Evolutionary conservation across 108 stramenopile species (phyloP), one percentile per base, ranked within the genome.

Genomic region (Chaetoceros muelleri): DNA sequence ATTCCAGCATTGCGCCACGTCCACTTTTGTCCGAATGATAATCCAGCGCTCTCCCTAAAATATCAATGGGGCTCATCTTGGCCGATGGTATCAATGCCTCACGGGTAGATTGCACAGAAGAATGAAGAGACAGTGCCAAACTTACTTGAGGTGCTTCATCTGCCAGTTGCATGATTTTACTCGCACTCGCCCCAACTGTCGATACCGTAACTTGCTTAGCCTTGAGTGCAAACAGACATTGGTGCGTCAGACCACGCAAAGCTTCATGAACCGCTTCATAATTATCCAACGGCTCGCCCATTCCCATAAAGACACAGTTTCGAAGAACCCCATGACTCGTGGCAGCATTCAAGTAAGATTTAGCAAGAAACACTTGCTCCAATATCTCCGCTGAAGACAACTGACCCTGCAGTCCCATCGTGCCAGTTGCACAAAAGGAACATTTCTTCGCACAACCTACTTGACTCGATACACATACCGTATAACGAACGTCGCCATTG

Each of bases 261-360:
- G 73, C 46, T 45, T 69, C 66, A 8, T 67, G 53, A 7, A 79
- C 71, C 10, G 60, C 60, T 45, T 58, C 61, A 60, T 71, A 74
- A 57, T 73, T 76, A 24, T 81, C 73, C 24, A 74, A 30, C 10
- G 78, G 73, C 48, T 76, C 73, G 7, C 78, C 76, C 75, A 75
- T 72, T 7, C 78, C 81, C 78, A 83, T 79, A 53, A 79, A 79
- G 3, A 83, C 81, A 24, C 79, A 72, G 53, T 81, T 81, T 10
- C 53, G 21, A 2, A 63, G n/a, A 29, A 45, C 23, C 21, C 18
- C 13, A 8, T 1, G 2, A 27, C n/a, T 7, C 5, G 46, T 7
- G 1, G 28, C 57, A 0, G 29, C 21, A 31, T 45, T 46, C 1
- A 72, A 46, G 22, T 47, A 47, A 24, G 46, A 48, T 21, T 61